phyloP scores from a whole-genome alignment of 2,329 filamentous ascomycete genomes.

The Leptosphaerulina australis region DNA sequence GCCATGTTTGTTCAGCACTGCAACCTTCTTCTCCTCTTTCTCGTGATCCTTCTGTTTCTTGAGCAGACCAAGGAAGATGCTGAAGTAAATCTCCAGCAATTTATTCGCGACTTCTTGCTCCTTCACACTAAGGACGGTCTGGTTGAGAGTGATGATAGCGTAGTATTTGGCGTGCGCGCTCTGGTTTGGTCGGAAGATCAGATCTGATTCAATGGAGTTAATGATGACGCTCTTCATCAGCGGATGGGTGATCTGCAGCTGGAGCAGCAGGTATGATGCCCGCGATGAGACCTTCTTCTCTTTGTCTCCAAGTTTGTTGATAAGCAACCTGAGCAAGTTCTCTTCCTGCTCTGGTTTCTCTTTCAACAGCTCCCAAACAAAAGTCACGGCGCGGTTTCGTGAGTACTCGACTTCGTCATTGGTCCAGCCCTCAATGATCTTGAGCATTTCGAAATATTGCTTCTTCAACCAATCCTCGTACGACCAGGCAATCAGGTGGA shows the following conservation, averaged over 20 bases:
- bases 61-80: slow-evolving; percentile 80
- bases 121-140: slow-evolving; percentile 86
- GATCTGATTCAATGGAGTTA: slow-evolving; percentile 81
- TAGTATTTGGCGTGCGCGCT: slow-evolving; percentile 91
- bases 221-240: slow-evolving; percentile 92
- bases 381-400: slow-evolving; percentile 83
- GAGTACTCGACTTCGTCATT: slow-evolving; percentile 96
- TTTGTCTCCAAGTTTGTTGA: slow-evolving; percentile 96
- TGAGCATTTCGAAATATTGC: slow-evolving; percentile 90
- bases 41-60: slow-evolving; percentile 62
- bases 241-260: slow-evolving; percentile 86
- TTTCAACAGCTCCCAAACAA: slow-evolving; percentile 87
- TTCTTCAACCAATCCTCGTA: slow-evolving; percentile 97
- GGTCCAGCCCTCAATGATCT: slow-evolving; percentile 90
- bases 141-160: slow-evolving; percentile 94
- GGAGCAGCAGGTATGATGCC: slow-evolving; percentile 90
- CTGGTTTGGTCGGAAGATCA: slow-evolving; percentile 86
- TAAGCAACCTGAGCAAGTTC: slow-evolving; percentile 85
- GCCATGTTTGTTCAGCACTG: slow-evolving; percentile 56
- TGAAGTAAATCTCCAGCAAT: slow-evolving; percentile 89
- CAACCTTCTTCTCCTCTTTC: slow-evolving; percentile 45
- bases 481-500: slow-evolving; percentile 84
- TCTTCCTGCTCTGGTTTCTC: slow-evolving; percentile 98
- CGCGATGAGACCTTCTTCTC: slow-evolving; percentile 95
- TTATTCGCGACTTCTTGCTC: slow-evolving; percentile 81